These are phyloP conservation scores for Eucalyptus curtisii DNA, from an alignment of 345 rosid species.

Conservation along the genomic window DNA sequence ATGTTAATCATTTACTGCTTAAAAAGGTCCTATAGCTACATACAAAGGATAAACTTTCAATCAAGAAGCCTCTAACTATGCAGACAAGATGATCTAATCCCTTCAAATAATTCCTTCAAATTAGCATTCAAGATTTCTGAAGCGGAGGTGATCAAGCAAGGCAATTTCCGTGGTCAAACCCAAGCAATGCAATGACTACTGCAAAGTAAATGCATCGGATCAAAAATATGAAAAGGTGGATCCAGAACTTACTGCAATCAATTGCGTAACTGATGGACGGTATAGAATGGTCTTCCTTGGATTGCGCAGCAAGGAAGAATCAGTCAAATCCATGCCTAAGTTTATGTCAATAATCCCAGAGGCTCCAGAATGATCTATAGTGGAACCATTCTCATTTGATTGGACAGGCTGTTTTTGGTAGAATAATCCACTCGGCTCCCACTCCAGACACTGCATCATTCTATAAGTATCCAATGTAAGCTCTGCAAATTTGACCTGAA, in stretches of 20 bases:
- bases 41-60: neutral
- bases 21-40: neutral
- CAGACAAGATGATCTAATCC: neutral
- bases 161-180: neutral
- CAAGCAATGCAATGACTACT: neutral
- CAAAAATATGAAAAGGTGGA: neutral
- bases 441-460: conserved; percentile 94
- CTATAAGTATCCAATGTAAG: conserved; percentile 79
- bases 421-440: conserved; percentile 86
- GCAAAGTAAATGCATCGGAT: neutral
- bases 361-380: conserved; percentile 59
- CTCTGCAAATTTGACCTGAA: conserved; percentile 93
- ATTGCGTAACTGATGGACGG: conserved; percentile 80
- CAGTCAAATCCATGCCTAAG: conserved; percentile 61
- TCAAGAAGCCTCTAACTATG: neutral
- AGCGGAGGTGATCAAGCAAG: neutral
- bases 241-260: conserved; percentile 67
- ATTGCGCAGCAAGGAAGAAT: conserved; percentile 67
- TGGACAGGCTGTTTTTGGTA: conserved; percentile 47
- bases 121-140: neutral
- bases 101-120: neutral
- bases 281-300: conserved; percentile 88
- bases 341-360: conserved; percentile 81
- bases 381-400: conserved; percentile 61
- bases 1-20: neutral